Base-by-base conservation (phyloP, 1,139 yeast genomes). In the Diutina siamensis region DNA sequence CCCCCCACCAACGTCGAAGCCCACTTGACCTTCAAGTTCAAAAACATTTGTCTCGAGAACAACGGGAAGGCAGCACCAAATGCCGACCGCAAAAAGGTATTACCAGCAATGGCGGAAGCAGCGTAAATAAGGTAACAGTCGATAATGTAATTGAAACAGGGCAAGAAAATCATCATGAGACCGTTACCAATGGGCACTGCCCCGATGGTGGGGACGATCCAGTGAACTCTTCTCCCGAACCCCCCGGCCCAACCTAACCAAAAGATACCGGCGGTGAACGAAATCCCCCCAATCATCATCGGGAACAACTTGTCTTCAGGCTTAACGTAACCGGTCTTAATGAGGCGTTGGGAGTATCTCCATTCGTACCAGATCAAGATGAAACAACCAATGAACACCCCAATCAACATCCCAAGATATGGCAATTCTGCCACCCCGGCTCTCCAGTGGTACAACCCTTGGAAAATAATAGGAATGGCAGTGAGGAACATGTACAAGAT, bases 201-300 rank as follows among this genome's bases (percentile, higher is more conserved):
- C 28, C 88, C 83, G 36, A 80, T 62, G 1, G 89, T 77, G 34
- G 95, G 95, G n/a, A 78, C 92, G 53, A 83, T 80, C 92, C 94
- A 87, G 59, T 81, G 94, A 34, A 84, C 76, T 34, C 63, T 61
- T 19, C 79, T 63, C 38, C 73, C 80, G 61, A 77, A 87, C 54
- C 76, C 73, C 56, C 95, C 95, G 2, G 87, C 68, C 95, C 95
- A 86, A 46, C 86, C 78, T 57, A 86, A 71, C 94, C 94, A 85
- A 55, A 87, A 71, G 49, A 87, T 68, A 46, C 95, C 95, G 51
- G 77, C 68, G 33, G 94, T 81, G 67, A 86, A 85, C 13, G 73
- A 59, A 48, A 83, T 52, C 31, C 80, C 78, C 28, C 94, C 89
- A 45, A 72, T 59, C 64, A 84, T 74, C 82, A 83, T 78, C 19